A percentile compares a stretch with the other conserved stretches of the same genome.
Evolutionary conservation across 371 early-diverging fungal species (phyloP).

Genomic region (Smittium mucronatum): DNA sequence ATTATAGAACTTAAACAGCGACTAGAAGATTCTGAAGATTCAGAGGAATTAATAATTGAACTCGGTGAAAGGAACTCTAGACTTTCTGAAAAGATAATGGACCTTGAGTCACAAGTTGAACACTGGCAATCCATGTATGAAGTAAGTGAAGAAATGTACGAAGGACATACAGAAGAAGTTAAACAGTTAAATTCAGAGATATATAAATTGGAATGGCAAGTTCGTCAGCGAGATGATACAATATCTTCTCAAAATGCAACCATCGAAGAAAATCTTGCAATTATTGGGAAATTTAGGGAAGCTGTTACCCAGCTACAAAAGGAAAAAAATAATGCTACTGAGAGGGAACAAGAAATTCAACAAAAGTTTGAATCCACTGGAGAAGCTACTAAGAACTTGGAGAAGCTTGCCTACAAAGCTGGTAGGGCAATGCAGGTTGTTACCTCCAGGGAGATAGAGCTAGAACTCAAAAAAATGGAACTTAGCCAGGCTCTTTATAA

Average conservation of each 20-base stretch:
- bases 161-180: slow-evolving; percentile 74
- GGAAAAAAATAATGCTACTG: slow-evolving; percentile 53
- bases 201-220: slow-evolving; percentile 52
- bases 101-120: slow-evolving; percentile 58
- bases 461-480: slow-evolving; percentile 76
- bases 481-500: slow-evolving; percentile 67
- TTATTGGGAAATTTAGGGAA: slow-evolving; percentile 73
- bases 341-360: slow-evolving; percentile 43
- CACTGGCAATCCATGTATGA: slow-evolving; percentile 83
- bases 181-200: slow-evolving; percentile 75
- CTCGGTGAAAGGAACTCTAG: slow-evolving; percentile 65
- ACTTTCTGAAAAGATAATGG: slow-evolving; percentile 59
- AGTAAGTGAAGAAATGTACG: slow-evolving; percentile 82
- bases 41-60: slow-evolving; percentile 67
- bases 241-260: slow-evolving; percentile 62
- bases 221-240: slow-evolving; percentile 45
- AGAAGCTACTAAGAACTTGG: slow-evolving; percentile 71
- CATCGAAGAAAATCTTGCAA: slow-evolving; percentile 69
- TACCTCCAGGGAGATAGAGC: slow-evolving; percentile 49
- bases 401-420: slow-evolving; percentile 60
- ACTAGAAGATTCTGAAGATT: slow-evolving; percentile 67
- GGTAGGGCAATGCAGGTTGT: slow-evolving; percentile 72
- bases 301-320: slow-evolving; percentile 61
- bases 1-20: slow-evolving; percentile 71
- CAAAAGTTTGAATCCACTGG: slow-evolving; percentile 37